Conservation (phyloP, 2,329 filamentous ascomycete genomes). For the Pseudocercospora fijiensis region DNA sequence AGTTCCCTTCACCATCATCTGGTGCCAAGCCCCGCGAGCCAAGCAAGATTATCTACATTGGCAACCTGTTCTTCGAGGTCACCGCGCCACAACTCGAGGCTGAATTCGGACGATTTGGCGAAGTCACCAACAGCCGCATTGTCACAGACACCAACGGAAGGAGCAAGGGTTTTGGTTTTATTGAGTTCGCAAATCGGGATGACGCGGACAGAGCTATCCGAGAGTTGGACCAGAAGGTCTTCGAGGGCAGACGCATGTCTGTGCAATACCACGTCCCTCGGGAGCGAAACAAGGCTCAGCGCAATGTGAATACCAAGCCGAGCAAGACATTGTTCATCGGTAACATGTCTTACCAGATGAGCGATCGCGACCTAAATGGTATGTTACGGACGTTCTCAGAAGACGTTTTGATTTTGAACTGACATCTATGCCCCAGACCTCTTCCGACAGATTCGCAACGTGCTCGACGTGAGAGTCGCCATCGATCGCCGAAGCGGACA, state of each 20-base stretch:
- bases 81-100: slow-evolving; percentile 59
- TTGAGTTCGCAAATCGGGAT: slow-evolving; percentile 57
- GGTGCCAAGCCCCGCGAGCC: slow-evolving; percentile 28
- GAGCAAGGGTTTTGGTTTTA: slow-evolving; percentile 70
- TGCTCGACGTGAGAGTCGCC: slow-evolving; percentile 75
- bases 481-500: slow-evolving; percentile 78
- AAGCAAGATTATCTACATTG: slow-evolving; percentile 58
- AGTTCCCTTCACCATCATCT: not conserved
- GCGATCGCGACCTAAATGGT: slow-evolving; percentile 74
- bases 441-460: slow-evolving; percentile 68
- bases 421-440: slow-evolving; percentile 47
- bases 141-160: slow-evolving; percentile 62
- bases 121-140: slow-evolving; percentile 54
- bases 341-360: slow-evolving; percentile 83
- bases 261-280: slow-evolving; percentile 57
- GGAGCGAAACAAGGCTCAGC: slow-evolving; percentile 8
- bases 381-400: slow-evolving; percentile 10
- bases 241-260: slow-evolving; percentile 63
- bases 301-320: slow-evolving; percentile 43
- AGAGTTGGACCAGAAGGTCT: slow-evolving; percentile 58
- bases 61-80: slow-evolving; percentile 70
- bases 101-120: slow-evolving; percentile 60
- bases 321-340: slow-evolving; percentile 75
- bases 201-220: slow-evolving; percentile 58
- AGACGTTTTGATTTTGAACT: not conserved